Conservation (phyloP, 176 grass and related monocot genomes). For the Poa annua region DNA sequence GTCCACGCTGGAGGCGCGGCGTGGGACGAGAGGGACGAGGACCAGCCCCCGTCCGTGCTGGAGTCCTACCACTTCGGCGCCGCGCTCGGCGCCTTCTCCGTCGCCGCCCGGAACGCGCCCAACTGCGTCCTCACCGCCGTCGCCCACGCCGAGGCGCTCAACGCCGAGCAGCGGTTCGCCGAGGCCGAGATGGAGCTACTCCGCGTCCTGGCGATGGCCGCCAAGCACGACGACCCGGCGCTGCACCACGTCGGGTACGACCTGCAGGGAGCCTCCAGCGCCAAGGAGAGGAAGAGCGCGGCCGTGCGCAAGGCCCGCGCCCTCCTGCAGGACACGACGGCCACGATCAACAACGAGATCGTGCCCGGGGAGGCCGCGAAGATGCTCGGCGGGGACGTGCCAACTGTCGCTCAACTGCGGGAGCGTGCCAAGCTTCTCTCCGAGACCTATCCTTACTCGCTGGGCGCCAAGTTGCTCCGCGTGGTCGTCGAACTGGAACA, state of each 20-base stretch:
- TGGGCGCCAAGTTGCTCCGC: not conserved
- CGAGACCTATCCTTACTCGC: not conserved
- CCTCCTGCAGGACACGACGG: not conserved
- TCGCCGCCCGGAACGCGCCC: not conserved
- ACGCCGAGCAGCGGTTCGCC: not conserved
- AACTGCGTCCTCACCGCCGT: not conserved
- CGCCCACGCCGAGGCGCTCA: not conserved
- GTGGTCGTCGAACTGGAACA: not conserved
- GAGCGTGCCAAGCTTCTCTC: not conserved
- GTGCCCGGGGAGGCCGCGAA: not conserved
- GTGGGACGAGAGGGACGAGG: not conserved
- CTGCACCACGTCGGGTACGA: not conserved
- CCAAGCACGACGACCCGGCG: not conserved
- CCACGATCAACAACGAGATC: not conserved
- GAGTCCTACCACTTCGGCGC: not conserved
- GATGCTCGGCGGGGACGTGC: not conserved
- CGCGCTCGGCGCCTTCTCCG: slow-evolving; percentile 9
- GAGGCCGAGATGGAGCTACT: not conserved
- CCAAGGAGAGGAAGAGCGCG: not conserved
- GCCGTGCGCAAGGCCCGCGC: not conserved
- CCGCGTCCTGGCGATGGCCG: not conserved
- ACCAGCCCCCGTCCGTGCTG: not conserved
- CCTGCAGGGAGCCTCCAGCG: not conserved
- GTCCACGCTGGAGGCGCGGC: not conserved
- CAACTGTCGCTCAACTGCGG: not conserved